phyloP scores from a whole-genome alignment of 345 rosid species.

The Aethionema arabicum region DNA sequence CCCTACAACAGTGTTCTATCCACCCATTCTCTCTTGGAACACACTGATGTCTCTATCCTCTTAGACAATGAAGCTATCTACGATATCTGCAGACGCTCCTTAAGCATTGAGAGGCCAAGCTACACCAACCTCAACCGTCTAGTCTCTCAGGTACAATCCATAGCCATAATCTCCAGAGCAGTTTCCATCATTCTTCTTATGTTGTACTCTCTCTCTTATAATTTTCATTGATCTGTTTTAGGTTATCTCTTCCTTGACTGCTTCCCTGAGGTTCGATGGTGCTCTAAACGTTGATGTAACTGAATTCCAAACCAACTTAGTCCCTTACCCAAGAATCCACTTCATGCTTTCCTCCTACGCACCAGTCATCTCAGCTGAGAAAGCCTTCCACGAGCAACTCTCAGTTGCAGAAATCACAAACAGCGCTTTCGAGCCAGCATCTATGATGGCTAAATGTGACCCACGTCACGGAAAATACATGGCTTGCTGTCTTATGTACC shows the following conservation, averaged over 20 bases:
- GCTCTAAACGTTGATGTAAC: conserved; percentile 77
- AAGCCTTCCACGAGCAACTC: conserved; percentile 59
- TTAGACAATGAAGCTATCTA: conserved; percentile 50
- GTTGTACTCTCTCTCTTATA: neutral
- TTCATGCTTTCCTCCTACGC: conserved; percentile 86
- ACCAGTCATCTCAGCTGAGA: conserved; percentile 67
- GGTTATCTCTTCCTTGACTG: conserved; percentile 76
- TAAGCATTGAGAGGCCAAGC: conserved; percentile 71
- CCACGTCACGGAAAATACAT: conserved; percentile 90
- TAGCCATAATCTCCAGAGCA: neutral
- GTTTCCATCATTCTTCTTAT: neutral
- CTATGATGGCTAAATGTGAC: conserved; percentile 71
- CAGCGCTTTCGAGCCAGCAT: conserved; percentile 55
- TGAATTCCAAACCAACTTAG: conserved; percentile 78
- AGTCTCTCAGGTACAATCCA: conserved; percentile 65
- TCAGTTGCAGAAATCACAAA: conserved; percentile 66
- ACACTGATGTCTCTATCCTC: conserved; percentile 72
- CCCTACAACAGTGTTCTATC: conserved; percentile 82
- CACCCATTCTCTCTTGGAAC: conserved; percentile 70
- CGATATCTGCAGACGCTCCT: conserved; percentile 75
- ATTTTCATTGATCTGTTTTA: conserved; percentile 13
- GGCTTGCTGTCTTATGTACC: conserved; percentile 85
- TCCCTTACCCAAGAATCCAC: conserved; percentile 82
- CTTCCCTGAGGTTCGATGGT: conserved; percentile 81
- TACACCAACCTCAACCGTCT: conserved; percentile 79